Evolutionary conservation across 2,329 filamentous ascomycete genomes (phyloP).

Genomic region (Chrysoporthe deuterocubensis): DNA sequence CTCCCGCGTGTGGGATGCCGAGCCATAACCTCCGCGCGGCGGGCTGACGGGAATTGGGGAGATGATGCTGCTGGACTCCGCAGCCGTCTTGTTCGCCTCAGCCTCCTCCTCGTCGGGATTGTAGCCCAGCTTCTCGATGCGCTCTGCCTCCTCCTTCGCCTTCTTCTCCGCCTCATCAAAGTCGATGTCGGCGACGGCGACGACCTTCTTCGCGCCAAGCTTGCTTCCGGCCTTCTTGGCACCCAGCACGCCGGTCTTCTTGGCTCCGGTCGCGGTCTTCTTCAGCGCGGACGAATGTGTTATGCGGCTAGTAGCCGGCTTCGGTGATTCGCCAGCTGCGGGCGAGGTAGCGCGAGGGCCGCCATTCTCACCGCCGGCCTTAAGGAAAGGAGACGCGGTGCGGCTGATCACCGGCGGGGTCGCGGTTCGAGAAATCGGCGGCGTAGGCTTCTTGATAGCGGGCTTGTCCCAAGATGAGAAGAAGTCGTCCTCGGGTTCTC

Average conservation of each 20-base stretch:
- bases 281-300: slow-evolving; percentile 81
- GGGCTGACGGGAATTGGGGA: slow-evolving; percentile 78
- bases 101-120: slow-evolving; percentile 79
- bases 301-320: slow-evolving; percentile 67
- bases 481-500: slow-evolving; percentile 88
- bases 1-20: slow-evolving; percentile 59
- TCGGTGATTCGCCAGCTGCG: slow-evolving; percentile 55
- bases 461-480: slow-evolving; percentile 99
- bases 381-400: slow-evolving; percentile 89
- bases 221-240: slow-evolving; percentile 81
- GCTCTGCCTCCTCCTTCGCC: slow-evolving; percentile 95
- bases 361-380: slow-evolving; percentile 67
- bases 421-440: slow-evolving; percentile 85
- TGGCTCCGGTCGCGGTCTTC: slow-evolving; percentile 72
- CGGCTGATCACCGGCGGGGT: slow-evolving; percentile 83
- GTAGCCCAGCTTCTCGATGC: slow-evolving; percentile 93
- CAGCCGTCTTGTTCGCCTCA: slow-evolving; percentile 46
- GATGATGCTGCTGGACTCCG: slow-evolving; percentile 60
- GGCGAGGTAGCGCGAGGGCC: slow-evolving; percentile 82
- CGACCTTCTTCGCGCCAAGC: slow-evolving; percentile 85
- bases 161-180: slow-evolving; percentile 98
- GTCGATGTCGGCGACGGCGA: slow-evolving; percentile 79
- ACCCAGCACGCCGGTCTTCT: slow-evolving; percentile 84
- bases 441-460: slow-evolving; percentile 92
- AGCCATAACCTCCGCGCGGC: slow-evolving; percentile 62